Base-by-base conservation (phyloP, 1,284 basidiomycete species). In the Rhodotorula sp. region DNA sequence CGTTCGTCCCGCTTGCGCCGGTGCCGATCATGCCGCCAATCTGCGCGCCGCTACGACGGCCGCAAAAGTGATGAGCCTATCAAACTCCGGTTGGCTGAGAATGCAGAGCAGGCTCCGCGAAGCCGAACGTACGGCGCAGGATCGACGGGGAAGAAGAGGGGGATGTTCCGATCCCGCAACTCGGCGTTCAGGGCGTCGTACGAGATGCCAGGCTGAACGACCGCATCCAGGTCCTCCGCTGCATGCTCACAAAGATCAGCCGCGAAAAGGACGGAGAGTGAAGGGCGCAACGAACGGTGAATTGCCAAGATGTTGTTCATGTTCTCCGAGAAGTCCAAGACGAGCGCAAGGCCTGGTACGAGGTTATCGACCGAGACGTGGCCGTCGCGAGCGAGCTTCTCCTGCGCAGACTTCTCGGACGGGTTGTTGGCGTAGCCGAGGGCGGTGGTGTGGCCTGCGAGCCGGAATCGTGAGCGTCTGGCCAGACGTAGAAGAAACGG, bases 141-240 rank as follows among this genome's bases (percentile, higher is more conserved):
- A 62, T 81, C 81, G 72, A 94, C 87, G 0, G 94, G 94, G 78
- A 94, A 95, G 83, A 96, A 96, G 20, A 96, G 80, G 0, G 88
- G 87, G 59, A 90, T 86, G 10, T 87, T 89, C 79, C 88, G 84
- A 62, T 87, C 84, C 73, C 84, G 84, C 26, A 95, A 82, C 8
- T 83, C 84, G 28, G 87, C 86, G 76, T 97, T 97, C 54, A 97
- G 84, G 30, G 90, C 88, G 82, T 93, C 87, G 90, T 92, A 96
- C 50, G 87, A 85, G 24, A 87, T 84, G 10, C 91, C 94, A n/a
- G 92, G 85, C 68, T 81, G 80, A 2, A 78, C 77, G 8, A 76
- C 72, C 0, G 91, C 81, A 77, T 94, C 91, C 15, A 88, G 87
- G 77, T 95, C 92, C 13, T 84, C 85, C 7, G 20, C 59, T 61